Percentiles rank a stretch among this genome's conserved stretches.
Evolutionary conservation across 2,329 filamentous ascomycete species (phyloP).

Genomic region (Monascus ruber): DNA sequence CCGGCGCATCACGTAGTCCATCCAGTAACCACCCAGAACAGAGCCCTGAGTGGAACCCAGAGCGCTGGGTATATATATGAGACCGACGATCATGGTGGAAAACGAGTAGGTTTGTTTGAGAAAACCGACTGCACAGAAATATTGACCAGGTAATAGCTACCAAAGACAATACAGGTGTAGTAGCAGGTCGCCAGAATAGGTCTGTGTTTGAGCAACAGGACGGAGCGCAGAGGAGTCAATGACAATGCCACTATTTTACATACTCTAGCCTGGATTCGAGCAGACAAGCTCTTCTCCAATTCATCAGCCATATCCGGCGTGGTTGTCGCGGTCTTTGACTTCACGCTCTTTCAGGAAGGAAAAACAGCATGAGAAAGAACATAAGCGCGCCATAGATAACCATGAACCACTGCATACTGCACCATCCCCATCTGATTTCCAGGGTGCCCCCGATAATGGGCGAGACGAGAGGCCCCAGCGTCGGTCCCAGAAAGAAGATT

Average conservation of each 20-base stretch:
- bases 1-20: slow-evolving; percentile 29
- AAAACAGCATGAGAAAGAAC: slow-evolving; percentile 21
- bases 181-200: slow-evolving; percentile 25
- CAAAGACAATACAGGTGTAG: slow-evolving; percentile 28
- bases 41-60: slow-evolving; percentile 26
- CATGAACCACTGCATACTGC: slow-evolving; percentile 27
- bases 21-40: slow-evolving; percentile 27
- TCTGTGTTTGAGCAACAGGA: slow-evolving; percentile 26
- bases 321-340: slow-evolving; percentile 12
- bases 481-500: slow-evolving; percentile 30
- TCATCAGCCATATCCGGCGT: slow-evolving; percentile 8
- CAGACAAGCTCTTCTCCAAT: background rate
- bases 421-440: slow-evolving; percentile 24
- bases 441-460: slow-evolving; percentile 30
- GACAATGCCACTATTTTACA: slow-evolving; percentile 8
- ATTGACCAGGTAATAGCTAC: slow-evolving; percentile 27
- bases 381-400: slow-evolving; percentile 24
- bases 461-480: slow-evolving; percentile 27
- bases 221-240: slow-evolving; percentile 23
- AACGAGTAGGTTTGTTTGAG: slow-evolving; percentile 23
- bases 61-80: slow-evolving; percentile 27
- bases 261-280: background rate
- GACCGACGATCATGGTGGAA: slow-evolving; percentile 24
- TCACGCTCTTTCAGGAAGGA: slow-evolving; percentile 23
- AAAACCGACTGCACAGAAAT: slow-evolving; percentile 29